Evolutionary conservation across 306 rosid genomes (phyloP).

Genomic region (Cercis canadensis): DNA sequence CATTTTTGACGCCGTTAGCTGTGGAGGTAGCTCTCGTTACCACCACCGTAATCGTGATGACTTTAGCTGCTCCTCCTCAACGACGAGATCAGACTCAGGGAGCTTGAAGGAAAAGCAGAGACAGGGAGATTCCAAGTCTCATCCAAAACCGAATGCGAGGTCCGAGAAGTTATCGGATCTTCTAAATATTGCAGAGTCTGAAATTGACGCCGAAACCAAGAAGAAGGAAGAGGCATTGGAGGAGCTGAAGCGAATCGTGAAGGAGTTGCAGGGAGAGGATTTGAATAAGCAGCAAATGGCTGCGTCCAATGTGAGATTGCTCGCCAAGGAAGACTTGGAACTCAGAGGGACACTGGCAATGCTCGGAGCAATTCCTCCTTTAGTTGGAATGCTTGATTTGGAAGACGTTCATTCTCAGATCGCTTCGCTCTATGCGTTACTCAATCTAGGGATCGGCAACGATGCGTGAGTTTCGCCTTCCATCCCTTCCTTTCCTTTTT

Average conservation of each 20-base stretch:
- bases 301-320: constrained; percentile 65
- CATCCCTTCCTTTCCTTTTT: neutral
- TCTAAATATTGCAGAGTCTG: constrained; percentile 60
- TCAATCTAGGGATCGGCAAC: constrained; percentile 95
- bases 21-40: constrained; percentile 74
- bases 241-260: constrained; percentile 70
- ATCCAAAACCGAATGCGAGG: constrained; percentile 35
- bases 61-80: constrained; percentile 13
- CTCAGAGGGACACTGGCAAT: constrained; percentile 78
- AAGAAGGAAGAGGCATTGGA: constrained; percentile 64
- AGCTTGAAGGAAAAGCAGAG: constrained; percentile 29
- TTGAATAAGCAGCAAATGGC: constrained; percentile 54
- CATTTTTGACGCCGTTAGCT: constrained; percentile 81
- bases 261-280: constrained; percentile 66
- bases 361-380: constrained; percentile 93
- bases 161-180: constrained; percentile 89
- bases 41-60: constrained; percentile 36
- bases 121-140: neutral
- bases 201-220: constrained; percentile 56
- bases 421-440: constrained; percentile 90
- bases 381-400: constrained; percentile 83
- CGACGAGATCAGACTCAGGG: constrained; percentile 39
- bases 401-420: constrained; percentile 69
- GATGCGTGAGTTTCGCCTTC: constrained; percentile 66
- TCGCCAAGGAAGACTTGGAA: constrained; percentile 75